Base-by-base conservation (phyloP, 805 yeast species). In the Starmera quercuum region DNA sequence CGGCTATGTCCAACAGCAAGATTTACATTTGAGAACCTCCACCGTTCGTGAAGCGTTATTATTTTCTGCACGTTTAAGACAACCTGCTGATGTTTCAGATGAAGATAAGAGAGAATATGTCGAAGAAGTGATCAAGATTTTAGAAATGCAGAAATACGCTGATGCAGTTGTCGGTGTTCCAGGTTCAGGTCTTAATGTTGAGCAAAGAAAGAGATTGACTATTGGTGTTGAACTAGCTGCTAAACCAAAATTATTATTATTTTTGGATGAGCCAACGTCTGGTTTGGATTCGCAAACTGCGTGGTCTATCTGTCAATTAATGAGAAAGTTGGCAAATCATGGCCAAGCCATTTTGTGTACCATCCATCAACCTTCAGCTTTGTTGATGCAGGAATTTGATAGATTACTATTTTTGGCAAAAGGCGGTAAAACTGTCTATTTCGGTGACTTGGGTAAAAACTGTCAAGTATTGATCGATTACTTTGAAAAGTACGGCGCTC, bases 311-410 rank as follows among this genome's bases (percentile, higher is more conserved):
- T 71, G 77, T 54, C 68, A 72, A 51, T 63, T 75, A 54, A 65
- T 75, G 73, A 66, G 75, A 54, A 72, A 72, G 44, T 55, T 75
- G 39, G 77, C 81, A 6, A 59, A 67, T 44, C 69, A 68, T 44
- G 81, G 81, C 26, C 80, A 75, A 53, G 80, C 81, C 26, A 74
- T 75, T 49, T 59, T 75, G 52, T 75, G 82, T 64, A 83, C 94
- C 19, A 83, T 83, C 45, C 92, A 83, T 59, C 94, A 83, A 58
- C 94, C 95, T 49, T 83, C 92, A 7, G 88, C 94, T 34, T 66
- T 80, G 38, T 63, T 83, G 51, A 66, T 83, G 60, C 72, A 82
- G 51, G 84, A 79, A 48, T 83, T 85, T 52, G 95, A 85, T 52
- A 71, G 87, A 47, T 64, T 84, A 45, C 62, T 83, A 42, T 75